phyloP scores from a whole-genome alignment of 2,329 filamentous ascomycete genomes.

The Xylaria sp. region DNA sequence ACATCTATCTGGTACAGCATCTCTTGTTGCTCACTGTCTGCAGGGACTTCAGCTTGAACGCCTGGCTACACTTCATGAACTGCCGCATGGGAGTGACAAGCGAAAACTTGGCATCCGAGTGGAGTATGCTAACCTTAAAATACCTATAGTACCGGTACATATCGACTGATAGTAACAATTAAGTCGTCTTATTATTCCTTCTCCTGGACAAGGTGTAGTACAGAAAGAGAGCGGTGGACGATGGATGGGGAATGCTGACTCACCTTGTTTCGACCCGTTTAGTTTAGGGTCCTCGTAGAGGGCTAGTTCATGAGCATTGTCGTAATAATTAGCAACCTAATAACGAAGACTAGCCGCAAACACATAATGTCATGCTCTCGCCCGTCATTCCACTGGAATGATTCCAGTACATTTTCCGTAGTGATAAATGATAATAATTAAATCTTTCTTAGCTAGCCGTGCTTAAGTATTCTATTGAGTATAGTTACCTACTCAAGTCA shows the following conservation, averaged over 20 bases:
- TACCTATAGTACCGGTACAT: conserved; percentile 7
- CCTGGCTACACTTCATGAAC: neutral
- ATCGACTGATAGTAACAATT: neutral
- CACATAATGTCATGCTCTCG: neutral
- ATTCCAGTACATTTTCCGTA: neutral
- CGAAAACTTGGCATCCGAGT: conserved; percentile 18
- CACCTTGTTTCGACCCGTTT: conserved; percentile 13
- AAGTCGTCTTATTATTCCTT: conserved; percentile 9
- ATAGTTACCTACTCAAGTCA: neutral
- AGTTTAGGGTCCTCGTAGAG: conserved; percentile 2
- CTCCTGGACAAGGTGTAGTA: conserved; percentile 18
- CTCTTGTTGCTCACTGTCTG: neutral
- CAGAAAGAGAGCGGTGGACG: neutral
- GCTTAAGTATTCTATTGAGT: neutral
- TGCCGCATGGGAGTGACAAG: conserved; percentile 4
- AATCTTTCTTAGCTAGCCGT: neutral
- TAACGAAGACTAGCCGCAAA: neutral
- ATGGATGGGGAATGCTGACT: conserved; percentile 13
- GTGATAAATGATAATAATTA: conserved; percentile 4
- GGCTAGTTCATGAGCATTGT: neutral
- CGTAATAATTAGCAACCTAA: conserved; percentile 6
- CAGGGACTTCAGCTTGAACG: neutral
- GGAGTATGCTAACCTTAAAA: conserved; percentile 16
- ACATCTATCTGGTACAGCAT: neutral
- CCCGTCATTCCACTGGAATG: neutral